Conservation (phyloP, 306 rosid species). For the Trifolium pratense region DNA sequence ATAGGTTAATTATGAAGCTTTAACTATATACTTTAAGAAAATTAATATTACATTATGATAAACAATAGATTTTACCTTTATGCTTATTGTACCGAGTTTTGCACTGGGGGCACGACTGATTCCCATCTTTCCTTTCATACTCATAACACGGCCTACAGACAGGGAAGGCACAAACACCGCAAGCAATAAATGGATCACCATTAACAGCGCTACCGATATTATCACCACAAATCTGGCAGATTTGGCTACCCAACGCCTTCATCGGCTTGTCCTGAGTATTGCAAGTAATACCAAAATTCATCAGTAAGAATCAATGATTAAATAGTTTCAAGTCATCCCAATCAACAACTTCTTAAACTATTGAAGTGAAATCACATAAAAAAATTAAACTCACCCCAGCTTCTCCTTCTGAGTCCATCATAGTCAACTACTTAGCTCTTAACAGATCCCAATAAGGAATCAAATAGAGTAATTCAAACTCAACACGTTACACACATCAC, state of each 20-base stretch:
- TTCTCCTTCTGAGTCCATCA: slow-evolving; percentile 90
- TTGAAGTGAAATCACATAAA: neutral
- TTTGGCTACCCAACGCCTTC: slow-evolving; percentile 62
- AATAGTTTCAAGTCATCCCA: slow-evolving; percentile 4
- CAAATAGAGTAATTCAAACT: slow-evolving; percentile 43
- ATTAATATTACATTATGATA: slow-evolving; percentile 21
- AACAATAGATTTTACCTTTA: slow-evolving; percentile 59
- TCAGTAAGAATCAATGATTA: slow-evolving; percentile 20
- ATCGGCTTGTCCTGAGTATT: slow-evolving; percentile 61
- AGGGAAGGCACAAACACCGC: slow-evolving; percentile 83
- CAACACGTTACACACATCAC: slow-evolving; percentile 60
- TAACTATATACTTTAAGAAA: slow-evolving; percentile 2
- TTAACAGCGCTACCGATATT: slow-evolving; percentile 69
- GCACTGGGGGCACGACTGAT: slow-evolving; percentile 95
- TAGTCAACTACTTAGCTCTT: slow-evolving; percentile 42
- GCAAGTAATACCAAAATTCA: slow-evolving; percentile 17
- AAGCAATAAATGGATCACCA: slow-evolving; percentile 77
- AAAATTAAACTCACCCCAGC: slow-evolving; percentile 65
- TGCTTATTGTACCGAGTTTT: slow-evolving; percentile 86
- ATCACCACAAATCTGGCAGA: slow-evolving; percentile 95
- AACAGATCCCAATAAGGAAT: slow-evolving; percentile 51
- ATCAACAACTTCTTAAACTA: neutral
- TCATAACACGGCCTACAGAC: slow-evolving; percentile 96
- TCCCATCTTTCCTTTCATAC: slow-evolving; percentile 97
- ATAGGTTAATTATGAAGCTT: slow-evolving; percentile 24